Conservation (phyloP, 495 filamentous ascomycete genomes). For the Wilcoxina mikolae region DNA sequence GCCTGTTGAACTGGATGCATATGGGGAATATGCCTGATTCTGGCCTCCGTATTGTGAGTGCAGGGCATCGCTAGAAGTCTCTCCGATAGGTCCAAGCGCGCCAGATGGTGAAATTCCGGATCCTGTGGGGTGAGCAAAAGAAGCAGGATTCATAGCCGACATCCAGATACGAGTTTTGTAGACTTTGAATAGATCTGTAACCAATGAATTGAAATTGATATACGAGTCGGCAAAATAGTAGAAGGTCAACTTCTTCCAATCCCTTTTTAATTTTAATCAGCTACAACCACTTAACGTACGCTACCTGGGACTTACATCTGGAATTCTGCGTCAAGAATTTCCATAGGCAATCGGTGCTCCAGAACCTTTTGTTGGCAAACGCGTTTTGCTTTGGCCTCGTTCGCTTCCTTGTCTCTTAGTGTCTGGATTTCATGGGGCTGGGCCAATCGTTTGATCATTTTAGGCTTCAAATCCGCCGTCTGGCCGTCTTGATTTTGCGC, state of each 20-base stretch:
- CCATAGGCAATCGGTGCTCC: slow-evolving; percentile 91
- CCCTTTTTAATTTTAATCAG: slow-evolving; percentile 40
- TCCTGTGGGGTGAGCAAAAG: slow-evolving; percentile 68
- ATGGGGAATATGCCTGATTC: slow-evolving; percentile 11
- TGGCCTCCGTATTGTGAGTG: slow-evolving; percentile 17
- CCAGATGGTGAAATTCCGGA: slow-evolving; percentile 15
- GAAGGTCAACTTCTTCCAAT: slow-evolving; percentile 97
- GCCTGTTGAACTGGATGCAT: slow-evolving; percentile 12
- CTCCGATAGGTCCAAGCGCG: slow-evolving; percentile 18
- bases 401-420: slow-evolving; percentile 86
- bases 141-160: slow-evolving; percentile 96
- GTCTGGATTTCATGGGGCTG: slow-evolving; percentile 77
- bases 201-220: slow-evolving; percentile 96
- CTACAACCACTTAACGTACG: background rate
- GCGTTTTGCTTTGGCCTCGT: slow-evolving; percentile 92
- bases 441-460: slow-evolving; percentile 87
- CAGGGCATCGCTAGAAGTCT: slow-evolving; percentile 12
- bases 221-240: slow-evolving; percentile 97
- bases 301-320: slow-evolving; percentile 59
- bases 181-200: slow-evolving; percentile 95
- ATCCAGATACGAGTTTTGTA: slow-evolving; percentile 99
- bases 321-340: slow-evolving; percentile 97
- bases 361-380: slow-evolving; percentile 90
- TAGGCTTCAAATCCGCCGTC: slow-evolving; percentile 73
- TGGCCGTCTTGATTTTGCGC: slow-evolving; percentile 52